A percentile compares a stretch with the other conserved stretches of the same genome.
phyloP scores from a whole-genome alignment of 306 rosid genomes.

The Carpinus viminea region DNA sequence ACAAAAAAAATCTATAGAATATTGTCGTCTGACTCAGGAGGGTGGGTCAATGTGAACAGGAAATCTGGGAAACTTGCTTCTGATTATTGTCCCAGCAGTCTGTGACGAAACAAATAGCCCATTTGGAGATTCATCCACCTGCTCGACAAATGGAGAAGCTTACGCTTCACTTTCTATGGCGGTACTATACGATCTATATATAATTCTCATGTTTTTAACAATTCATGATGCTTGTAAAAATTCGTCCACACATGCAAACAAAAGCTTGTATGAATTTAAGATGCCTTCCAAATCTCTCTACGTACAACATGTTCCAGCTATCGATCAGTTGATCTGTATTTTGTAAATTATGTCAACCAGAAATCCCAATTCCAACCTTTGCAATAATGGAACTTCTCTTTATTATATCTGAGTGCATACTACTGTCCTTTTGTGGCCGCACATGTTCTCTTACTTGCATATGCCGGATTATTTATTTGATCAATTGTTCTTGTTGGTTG shows the following conservation, averaged over 20 bases:
- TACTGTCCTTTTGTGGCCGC: not conserved
- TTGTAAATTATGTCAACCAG: not conserved
- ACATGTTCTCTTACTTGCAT: too few species aligned
- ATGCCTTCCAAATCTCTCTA: not conserved
- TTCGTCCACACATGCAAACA: not conserved
- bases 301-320: not conserved
- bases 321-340: not conserved
- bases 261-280: not conserved
- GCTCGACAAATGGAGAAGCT: constrained; percentile 8
- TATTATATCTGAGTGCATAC: not conserved
- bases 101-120: constrained; percentile 10
- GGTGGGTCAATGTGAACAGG: constrained; percentile 4
- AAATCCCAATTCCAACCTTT: not conserved
- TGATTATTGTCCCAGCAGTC: constrained; percentile 10
- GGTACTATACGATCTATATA: not conserved
- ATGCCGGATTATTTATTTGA: too few species aligned
- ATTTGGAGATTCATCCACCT: constrained; percentile 17
- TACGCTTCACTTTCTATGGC: constrained; percentile 16
- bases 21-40: not conserved
- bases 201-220: not conserved
- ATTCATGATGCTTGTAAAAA: not conserved
- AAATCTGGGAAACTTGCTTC: constrained; percentile 13
- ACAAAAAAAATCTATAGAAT: not conserved
- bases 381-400: not conserved
- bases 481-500: too few species aligned